Percentiles rank a stretch among this genome's conserved stretches.
phyloP scores from a whole-genome alignment of 768 basidiomycete species.

The Kwoniella botswanensis region DNA sequence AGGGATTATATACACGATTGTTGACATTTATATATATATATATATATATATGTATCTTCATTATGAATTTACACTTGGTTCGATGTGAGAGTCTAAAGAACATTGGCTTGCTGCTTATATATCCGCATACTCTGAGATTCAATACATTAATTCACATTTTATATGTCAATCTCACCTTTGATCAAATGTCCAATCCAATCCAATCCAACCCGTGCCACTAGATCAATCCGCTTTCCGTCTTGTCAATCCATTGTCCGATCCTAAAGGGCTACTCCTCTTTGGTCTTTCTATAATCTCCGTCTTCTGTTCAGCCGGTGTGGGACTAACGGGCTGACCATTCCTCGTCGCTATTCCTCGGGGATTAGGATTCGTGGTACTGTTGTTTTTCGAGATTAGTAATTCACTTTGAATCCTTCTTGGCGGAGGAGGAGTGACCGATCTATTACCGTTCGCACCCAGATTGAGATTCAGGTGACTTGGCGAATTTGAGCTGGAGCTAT shows the following conservation, averaged over 20 bases:
- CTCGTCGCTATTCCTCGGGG: conserved; percentile 31
- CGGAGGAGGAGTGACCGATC: conserved; percentile 23
- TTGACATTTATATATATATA: neutral
- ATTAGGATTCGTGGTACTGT: neutral
- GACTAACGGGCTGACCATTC: conserved; percentile 19
- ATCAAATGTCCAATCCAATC: neutral
- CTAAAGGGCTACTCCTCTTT: conserved; percentile 9
- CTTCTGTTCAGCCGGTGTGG: neutral
- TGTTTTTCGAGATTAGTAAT: conserved; percentile 4
- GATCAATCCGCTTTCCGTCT: conserved; percentile 17
- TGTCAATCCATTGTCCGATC: conserved; percentile 8
- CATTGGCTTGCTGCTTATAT: too few relatives aligned
- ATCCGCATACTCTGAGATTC: too few relatives aligned
- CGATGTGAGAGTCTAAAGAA: too few relatives aligned
- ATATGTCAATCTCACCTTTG: neutral
- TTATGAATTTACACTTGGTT: neutral
- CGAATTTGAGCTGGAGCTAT: neutral
- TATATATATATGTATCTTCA: neutral
- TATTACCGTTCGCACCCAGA: neutral
- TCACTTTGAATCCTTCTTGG: conserved; percentile 24
- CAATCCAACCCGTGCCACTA: too few relatives aligned
- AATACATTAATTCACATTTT: neutral
- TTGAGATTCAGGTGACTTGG: neutral
- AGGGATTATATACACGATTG: conserved; percentile 5
- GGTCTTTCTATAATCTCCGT: conserved; percentile 15